Evolutionary conservation across 2,329 filamentous ascomycete genomes (phyloP).

Genomic region (Cryoendolithus antarcticus): DNA sequence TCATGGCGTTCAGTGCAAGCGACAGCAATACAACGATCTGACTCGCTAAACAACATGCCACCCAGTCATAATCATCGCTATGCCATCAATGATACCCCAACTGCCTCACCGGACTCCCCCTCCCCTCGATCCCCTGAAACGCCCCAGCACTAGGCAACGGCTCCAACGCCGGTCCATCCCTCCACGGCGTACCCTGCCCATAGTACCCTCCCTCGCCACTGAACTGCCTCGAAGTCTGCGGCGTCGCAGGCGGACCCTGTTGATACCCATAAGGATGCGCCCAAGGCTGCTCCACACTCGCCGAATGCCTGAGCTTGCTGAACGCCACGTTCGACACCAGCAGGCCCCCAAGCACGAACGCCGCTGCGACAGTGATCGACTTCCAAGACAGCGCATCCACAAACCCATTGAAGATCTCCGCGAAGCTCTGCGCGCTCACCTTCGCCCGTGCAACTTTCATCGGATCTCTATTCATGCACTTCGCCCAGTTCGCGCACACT

Average conservation of each 20-base stretch:
- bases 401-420: conserved; percentile 87
- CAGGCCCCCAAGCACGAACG: conserved; percentile 40
- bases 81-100: conserved; percentile 18
- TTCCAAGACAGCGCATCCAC: conserved; percentile 85
- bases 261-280: conserved; percentile 12
- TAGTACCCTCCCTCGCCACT: conserved; percentile 7
- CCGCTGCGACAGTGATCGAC: conserved; percentile 47
- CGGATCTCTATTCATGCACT: conserved; percentile 78
- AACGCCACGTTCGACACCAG: conserved; percentile 49
- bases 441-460: conserved; percentile 64
- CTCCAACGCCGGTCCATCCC: conserved; percentile 16
- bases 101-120: conserved; percentile 22
- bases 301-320: conserved; percentile 38
- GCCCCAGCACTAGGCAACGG: conserved; percentile 18
- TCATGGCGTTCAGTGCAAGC: too few species aligned
- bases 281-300: conserved; percentile 13
- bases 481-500: conserved; percentile 68
- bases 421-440: conserved; percentile 76
- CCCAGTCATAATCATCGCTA: too few species aligned
- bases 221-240: conserved; percentile 20
- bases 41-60: too few species aligned
- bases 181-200: conserved; percentile 21
- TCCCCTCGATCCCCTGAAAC: conserved; percentile 19
- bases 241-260: conserved; percentile 20
- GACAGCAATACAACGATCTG: too few species aligned